Evolutionary conservation across 306 rosid genomes (phyloP), one percentile per base, ranked within the genome.

Genomic region (Ziziphus jujuba): DNA sequence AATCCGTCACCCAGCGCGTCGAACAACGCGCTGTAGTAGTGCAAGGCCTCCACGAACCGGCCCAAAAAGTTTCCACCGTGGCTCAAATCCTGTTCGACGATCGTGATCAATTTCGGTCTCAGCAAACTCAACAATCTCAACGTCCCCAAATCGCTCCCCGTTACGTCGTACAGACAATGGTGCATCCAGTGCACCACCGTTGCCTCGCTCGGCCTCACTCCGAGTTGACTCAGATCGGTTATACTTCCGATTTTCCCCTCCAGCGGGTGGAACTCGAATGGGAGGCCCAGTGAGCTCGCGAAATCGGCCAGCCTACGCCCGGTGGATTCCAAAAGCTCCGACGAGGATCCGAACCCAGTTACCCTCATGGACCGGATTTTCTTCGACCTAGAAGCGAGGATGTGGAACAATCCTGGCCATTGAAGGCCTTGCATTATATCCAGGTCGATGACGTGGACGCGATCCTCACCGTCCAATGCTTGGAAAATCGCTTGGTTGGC

Each of bases 381-480:
- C 69, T 71, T 83, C 0, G 93, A 65, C 15, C 99, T 83, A 6
- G 97, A 93, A 0, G 99, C 96, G 2, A 93, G 84, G 87, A 93
- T 93, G 87, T 93, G 90, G 87, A 93, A 93, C 74, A 93, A 58
- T 52, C 97, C 99, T 20, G 99, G 99, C 99, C 99, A 93, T 72
- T 93, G 99, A 17, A 90, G 99, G 4, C 99, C 99, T 28, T 93
- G 99, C 99, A 93, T 93, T 84, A 93, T 87, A 64, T 93, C 99
- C 11, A 93, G 77, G 21, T 93, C 99, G 77, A 93, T 90, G 68
- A 93, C 84, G 86, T 93, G 99, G 81, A 93, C 76, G 58, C 90
- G 86, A 73, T 93, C 99, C 57, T 90, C 96, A 54, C 99, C 99
- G 54, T 93, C 95, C 28, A 93, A 38, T 0, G 97, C 99, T 40